These are phyloP conservation scores for Excoecaria agallocha DNA, from an alignment of 345 rosid genomes.

Conservation along the genomic window DNA sequence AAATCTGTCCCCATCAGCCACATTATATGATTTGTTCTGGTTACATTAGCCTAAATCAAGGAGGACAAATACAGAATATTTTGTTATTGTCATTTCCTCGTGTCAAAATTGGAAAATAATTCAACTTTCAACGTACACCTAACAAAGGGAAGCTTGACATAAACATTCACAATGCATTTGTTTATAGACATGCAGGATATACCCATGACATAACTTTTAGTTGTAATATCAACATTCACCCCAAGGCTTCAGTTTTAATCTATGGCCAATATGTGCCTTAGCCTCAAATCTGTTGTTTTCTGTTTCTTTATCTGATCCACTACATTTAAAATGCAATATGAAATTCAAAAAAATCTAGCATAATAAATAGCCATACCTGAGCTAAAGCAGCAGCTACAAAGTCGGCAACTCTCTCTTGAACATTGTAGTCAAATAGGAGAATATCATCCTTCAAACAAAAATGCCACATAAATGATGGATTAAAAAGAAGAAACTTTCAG, in stretches of 20 bases:
- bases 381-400: slow-evolving; percentile 84
- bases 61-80: slow-evolving; percentile 7
- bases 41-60: slow-evolving; percentile 67
- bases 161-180: neutral
- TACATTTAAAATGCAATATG: neutral
- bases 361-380: slow-evolving; percentile 45
- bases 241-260: neutral
- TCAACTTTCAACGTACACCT: neutral
- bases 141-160: neutral
- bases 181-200: neutral
- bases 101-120: neutral
- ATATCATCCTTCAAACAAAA: slow-evolving; percentile 62
- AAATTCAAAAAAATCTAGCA: neutral
- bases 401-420: slow-evolving; percentile 82
- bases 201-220: neutral
- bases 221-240: neutral
- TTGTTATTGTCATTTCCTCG: neutral
- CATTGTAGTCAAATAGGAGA: slow-evolving; percentile 77
- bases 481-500: slow-evolving; percentile 14
- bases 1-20: slow-evolving; percentile 97
- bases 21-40: slow-evolving; percentile 89
- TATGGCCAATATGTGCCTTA: neutral
- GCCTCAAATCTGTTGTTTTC: neutral
- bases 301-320: slow-evolving; percentile 2
- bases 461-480: slow-evolving; percentile 23